Evolutionary conservation across 768 basidiomycete genomes (phyloP), one percentile per base, ranked within the genome.

Genomic region (Cystobasidium tubakii): DNA sequence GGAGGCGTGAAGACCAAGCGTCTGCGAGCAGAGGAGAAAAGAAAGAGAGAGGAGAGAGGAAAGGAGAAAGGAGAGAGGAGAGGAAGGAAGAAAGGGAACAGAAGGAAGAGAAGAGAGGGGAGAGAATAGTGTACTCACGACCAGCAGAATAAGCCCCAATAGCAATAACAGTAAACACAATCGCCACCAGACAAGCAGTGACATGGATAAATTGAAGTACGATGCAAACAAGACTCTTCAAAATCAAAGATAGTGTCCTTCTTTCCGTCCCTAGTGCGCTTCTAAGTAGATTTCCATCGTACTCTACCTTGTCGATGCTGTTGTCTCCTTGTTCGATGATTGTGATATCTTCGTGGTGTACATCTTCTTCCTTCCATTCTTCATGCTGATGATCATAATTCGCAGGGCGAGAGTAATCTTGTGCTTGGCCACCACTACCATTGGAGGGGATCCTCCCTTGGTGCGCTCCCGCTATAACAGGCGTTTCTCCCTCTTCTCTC

Each of bases 91-190:
- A 29, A 4, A 60, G 13, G 7, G 33, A 12, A 29, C 53, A 9
- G 21, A 55, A 10, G 27, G n/a, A 29, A 7, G n/a, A 7, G n/a
- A n/a, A 55, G 27, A 55, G n/a, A 55, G 27, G 33, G 6, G 57
- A 6, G 33, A 60, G 33, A 27, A 21, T 12, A 31, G 21, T 3
- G 29, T 15, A 60, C 57, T 60, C 27, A 60, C 57, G 57, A 60
- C 57, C 57, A 7, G 57, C 57, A 25, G 57, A 60, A 60, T 60
- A 60, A 60, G 57, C 57, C 2, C 57, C 57, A 21, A 60, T 21
- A 60, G 57, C 57, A 60, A 60, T 60, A 60, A 60, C 57, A 27
- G 57, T 60, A 34, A 60, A 60, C 2, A 60, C 57, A 15, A 60
- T 29, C 10, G 57, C 57, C 12, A 34, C 33, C 4, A 60, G 23